These are phyloP conservation scores for Cymbidium sinense DNA, from an alignment of 106 monocot genomes.

Conservation along the genomic window DNA sequence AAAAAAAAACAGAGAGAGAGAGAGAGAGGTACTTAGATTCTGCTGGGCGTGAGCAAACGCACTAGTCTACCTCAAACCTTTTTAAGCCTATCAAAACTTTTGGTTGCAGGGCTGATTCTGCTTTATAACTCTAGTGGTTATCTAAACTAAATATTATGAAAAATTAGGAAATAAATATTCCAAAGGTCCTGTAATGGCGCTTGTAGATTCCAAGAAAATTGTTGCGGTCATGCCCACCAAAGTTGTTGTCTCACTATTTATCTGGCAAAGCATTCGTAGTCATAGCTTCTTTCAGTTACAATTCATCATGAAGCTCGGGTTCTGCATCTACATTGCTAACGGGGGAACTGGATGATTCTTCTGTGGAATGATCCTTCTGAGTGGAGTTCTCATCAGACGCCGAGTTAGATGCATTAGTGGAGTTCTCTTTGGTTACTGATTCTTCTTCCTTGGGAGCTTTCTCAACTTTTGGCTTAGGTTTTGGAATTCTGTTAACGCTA, in stretches of 20 bases:
- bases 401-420: conserved; percentile 14
- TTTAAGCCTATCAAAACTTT: too few relatives aligned
- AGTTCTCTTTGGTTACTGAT: conserved; percentile 26
- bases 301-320: conserved; percentile 66
- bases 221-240: background rate
- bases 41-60: too few relatives aligned
- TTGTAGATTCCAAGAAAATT: background rate
- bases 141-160: background rate
- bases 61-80: too few relatives aligned
- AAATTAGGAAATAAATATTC: background rate
- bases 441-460: conserved; percentile 57
- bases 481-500: conserved; percentile 77
- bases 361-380: conserved; percentile 21
- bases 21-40: too few relatives aligned
- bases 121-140: background rate
- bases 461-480: conserved; percentile 89
- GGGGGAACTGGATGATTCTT: conserved; percentile 17
- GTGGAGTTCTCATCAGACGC: conserved; percentile 16
- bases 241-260: background rate
- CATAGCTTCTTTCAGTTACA: conserved; percentile 22
- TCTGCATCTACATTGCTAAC: conserved; percentile 7
- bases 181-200: background rate
- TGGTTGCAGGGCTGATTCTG: background rate
- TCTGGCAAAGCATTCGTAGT: background rate
- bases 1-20: too few relatives aligned